phyloP scores from a whole-genome alignment of 2,329 filamentous ascomycete genomes.

The Geosmithia flava region DNA sequence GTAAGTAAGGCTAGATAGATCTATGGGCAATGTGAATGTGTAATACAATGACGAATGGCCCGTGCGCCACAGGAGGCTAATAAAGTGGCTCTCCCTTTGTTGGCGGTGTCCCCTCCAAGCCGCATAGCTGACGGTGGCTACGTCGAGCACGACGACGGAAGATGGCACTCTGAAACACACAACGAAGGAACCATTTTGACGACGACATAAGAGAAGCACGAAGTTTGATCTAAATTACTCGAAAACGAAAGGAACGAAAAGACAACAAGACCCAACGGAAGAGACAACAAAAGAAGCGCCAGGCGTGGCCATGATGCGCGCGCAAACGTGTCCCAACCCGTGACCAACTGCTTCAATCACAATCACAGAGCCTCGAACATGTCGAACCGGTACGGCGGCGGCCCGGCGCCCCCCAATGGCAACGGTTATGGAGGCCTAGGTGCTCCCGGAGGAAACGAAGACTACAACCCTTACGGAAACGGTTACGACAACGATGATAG shows the following conservation, averaged over 20 bases:
- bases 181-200: not conserved
- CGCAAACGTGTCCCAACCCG: constrained; percentile 3
- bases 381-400: constrained; percentile 36
- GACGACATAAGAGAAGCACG: not conserved
- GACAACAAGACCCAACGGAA: not conserved
- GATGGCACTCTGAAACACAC: not conserved
- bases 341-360: constrained; percentile 10
- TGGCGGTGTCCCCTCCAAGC: not conserved
- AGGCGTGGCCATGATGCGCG: constrained; percentile 1
- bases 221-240: too few relatives aligned
- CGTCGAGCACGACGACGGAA: not conserved
- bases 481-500: constrained; percentile 17
- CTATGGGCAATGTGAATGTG: too few relatives aligned
- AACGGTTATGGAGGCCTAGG: constrained; percentile 19
- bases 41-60: not conserved
- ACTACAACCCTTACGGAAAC: constrained; percentile 31
- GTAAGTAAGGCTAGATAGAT: too few relatives aligned
- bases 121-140: not conserved
- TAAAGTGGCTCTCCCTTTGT: not conserved
- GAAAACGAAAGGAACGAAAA: too few relatives aligned
- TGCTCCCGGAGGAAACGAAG: constrained; percentile 28
- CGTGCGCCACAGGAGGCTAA: not conserved
- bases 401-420: constrained; percentile 19
- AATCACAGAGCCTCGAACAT: constrained; percentile 19
- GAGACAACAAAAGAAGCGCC: not conserved